Conservation (phyloP, 345 rosid species). For the Combretum micranthum region DNA sequence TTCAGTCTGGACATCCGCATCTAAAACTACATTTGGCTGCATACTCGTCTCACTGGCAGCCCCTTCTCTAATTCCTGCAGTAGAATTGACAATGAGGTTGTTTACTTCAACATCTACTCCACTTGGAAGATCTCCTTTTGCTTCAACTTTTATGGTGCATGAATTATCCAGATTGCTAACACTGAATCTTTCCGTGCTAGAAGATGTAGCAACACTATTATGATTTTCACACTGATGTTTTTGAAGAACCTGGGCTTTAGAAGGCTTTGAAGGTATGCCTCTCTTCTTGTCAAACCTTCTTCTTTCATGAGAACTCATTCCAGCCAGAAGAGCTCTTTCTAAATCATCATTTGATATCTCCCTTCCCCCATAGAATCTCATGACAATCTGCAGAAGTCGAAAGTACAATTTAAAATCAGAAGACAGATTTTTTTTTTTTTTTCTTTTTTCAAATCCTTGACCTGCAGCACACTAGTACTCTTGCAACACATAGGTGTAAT, state of each 20-base stretch:
- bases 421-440: too few species aligned
- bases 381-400: slow-evolving; percentile 43
- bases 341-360: slow-evolving; percentile 75
- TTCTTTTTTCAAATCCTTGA: too few species aligned
- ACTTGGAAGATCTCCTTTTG: too few species aligned
- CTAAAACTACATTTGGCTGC: slow-evolving; percentile 18
- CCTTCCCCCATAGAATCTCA: slow-evolving; percentile 85
- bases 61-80: not conserved
- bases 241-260: slow-evolving; percentile 12
- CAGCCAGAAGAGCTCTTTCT: slow-evolving; percentile 76
- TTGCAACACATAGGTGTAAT: too few species aligned
- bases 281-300: slow-evolving; percentile 62
- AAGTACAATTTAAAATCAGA: not conserved
- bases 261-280: slow-evolving; percentile 36
- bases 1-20: slow-evolving; percentile 13
- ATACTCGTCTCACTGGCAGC: slow-evolving; percentile 7
- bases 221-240: slow-evolving; percentile 20
- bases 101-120: not conserved
- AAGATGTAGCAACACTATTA: slow-evolving; percentile 9
- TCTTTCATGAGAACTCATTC: slow-evolving; percentile 87
- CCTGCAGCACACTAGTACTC: too few species aligned
- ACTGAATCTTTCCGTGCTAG: slow-evolving; percentile 8
- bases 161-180: slow-evolving; percentile 10
- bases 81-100: not conserved
- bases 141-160: not conserved